phyloP scores from a whole-genome alignment of 805 yeast genomes.

The Saturnispora serradocipensis region DNA sequence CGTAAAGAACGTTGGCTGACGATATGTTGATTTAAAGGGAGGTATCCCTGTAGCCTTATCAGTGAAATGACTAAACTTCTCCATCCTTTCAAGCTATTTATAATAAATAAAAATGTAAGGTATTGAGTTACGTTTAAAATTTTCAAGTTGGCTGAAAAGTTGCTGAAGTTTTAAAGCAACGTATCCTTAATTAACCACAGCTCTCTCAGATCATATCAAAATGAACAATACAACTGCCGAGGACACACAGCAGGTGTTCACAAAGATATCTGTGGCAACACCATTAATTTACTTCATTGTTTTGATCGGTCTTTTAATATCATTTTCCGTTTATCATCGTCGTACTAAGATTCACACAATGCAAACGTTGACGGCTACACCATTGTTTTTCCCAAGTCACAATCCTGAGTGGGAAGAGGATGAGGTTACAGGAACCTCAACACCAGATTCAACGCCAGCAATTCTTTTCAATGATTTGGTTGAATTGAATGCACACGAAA shows the following conservation, averaged over 20 bases:
- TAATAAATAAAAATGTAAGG: background rate
- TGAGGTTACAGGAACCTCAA: conserved; percentile 5
- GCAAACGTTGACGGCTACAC: conserved; percentile 8
- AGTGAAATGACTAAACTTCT: conserved; percentile 74
- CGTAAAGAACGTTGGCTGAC: conserved; percentile 13
- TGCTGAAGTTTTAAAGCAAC: background rate
- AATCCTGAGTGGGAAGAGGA: conserved; percentile 2
- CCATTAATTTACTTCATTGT: conserved; percentile 72
- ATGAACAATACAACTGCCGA: conserved; percentile 7
- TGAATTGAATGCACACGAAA: conserved; percentile 62
- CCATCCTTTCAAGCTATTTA: conserved; percentile 38
- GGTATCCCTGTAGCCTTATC: conserved; percentile 92
- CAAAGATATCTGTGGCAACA: conserved; percentile 48
- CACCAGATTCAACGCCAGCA: conserved; percentile 14
- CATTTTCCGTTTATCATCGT: conserved; percentile 65
- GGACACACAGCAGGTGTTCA: background rate
- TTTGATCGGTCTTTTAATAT: conserved; percentile 52
- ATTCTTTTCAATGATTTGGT: conserved; percentile 16
- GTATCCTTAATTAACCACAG: background rate
- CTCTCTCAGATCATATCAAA: background rate
- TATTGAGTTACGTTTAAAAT: background rate
- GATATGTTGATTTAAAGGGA: conserved; percentile 62
- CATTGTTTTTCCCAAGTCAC: conserved; percentile 10
- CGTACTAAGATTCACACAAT: conserved; percentile 6
- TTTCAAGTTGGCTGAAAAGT: background rate